A percentile compares a stretch with the other conserved stretches of the same genome.
phyloP scores from a whole-genome alignment of 2,329 filamentous ascomycete species.

The Penicillium sp. region DNA sequence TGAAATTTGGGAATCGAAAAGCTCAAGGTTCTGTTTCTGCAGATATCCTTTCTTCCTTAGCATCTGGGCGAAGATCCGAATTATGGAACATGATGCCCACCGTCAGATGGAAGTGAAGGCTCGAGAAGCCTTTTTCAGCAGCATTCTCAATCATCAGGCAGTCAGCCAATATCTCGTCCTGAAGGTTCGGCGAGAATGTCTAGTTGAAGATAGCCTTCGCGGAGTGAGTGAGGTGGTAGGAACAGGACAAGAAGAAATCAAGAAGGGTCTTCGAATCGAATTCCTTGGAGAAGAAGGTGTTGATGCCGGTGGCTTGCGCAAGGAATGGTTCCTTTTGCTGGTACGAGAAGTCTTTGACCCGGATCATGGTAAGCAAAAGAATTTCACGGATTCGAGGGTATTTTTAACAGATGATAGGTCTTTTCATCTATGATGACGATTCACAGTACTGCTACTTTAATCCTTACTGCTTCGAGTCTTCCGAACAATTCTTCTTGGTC shows the following conservation, averaged over 20 bases:
- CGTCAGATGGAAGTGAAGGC: constrained; percentile 90
- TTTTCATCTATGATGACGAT: constrained; percentile 91
- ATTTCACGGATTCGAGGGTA: constrained; percentile 1
- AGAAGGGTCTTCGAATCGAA: constrained; percentile 83
- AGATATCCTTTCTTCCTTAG: constrained; percentile 92
- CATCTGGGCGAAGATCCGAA: constrained; percentile 89
- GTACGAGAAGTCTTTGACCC: constrained; percentile 90
- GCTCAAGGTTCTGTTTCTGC: constrained; percentile 80
- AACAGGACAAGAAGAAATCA: constrained; percentile 79
- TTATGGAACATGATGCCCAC: constrained; percentile 83
- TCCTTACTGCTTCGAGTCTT: constrained; percentile 83
- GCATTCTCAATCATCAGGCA: constrained; percentile 74
- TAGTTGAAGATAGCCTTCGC: constrained; percentile 85
- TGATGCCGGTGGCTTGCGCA: constrained; percentile 84
- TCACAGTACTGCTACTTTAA: constrained; percentile 94
- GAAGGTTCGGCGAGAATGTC: constrained; percentile 78
- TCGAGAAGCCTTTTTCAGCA: constrained; percentile 87
- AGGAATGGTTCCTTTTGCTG: constrained; percentile 92
- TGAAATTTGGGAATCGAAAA: constrained; percentile 79
- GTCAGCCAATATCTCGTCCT: constrained; percentile 79
- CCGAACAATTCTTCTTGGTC: constrained; percentile 88
- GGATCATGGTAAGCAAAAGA: constrained; percentile 70
- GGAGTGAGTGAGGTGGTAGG: constrained; percentile 85
- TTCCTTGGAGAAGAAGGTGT: constrained; percentile 90
- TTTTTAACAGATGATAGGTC: constrained; percentile 57